phyloP scores from a whole-genome alignment of 805 yeast genomes.

The Schwanniomyces sp. region DNA sequence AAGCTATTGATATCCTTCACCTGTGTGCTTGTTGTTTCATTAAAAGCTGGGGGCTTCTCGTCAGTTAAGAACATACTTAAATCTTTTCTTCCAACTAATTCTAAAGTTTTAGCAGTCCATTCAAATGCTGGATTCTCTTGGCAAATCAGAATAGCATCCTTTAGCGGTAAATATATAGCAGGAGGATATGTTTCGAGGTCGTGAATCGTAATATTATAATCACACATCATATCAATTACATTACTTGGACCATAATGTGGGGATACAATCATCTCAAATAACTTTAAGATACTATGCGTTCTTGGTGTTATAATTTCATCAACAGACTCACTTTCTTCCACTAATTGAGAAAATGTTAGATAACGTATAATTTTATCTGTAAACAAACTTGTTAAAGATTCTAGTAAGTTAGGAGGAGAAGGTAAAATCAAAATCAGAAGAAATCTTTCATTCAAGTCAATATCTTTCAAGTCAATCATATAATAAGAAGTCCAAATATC shows the following conservation, averaged over 20 bases:
- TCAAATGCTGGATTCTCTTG: conserved; percentile 53
- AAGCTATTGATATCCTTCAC: conserved; percentile 40
- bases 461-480: conserved; percentile 22
- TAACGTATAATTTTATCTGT: conserved; percentile 49
- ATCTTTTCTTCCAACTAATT: conserved; percentile 69
- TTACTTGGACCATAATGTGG: conserved; percentile 50
- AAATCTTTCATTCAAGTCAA: conserved; percentile 44
- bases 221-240: conserved; percentile 62
- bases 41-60: conserved; percentile 10
- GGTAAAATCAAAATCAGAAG: conserved; percentile 47
- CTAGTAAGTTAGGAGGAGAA: conserved; percentile 60
- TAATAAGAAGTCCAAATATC: conserved; percentile 63
- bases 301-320: conserved; percentile 67
- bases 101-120: conserved; percentile 48
- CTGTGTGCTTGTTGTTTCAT: conserved; percentile 1
- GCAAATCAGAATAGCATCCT: conserved; percentile 55
- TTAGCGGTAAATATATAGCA: conserved; percentile 68
- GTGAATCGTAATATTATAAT: conserved; percentile 48
- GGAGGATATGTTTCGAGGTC: conserved; percentile 71
- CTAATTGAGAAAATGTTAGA: conserved; percentile 64
- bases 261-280: conserved; percentile 65
- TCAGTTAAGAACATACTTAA: conserved; percentile 35
- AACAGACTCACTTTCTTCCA: conserved; percentile 58
- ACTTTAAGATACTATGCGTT: conserved; percentile 54
- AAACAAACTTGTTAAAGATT: conserved; percentile 53